These are phyloP conservation scores for Pseudogymnoascus sp. DNA, from an alignment of 2,329 filamentous ascomycete species.

Conservation along the genomic window DNA sequence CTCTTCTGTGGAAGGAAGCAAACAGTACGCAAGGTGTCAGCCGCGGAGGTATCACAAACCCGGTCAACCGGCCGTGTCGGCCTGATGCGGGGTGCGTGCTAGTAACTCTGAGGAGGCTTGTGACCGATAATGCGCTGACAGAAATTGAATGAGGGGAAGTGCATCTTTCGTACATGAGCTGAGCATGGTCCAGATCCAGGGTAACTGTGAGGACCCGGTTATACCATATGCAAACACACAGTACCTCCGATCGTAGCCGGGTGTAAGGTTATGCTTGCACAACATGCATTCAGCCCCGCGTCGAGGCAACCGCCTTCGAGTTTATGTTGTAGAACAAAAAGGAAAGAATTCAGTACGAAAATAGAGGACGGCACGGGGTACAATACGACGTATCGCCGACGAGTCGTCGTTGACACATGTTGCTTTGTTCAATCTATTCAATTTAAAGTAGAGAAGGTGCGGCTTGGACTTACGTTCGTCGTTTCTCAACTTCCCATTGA, in stretches of 20 bases:
- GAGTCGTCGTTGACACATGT: not conserved
- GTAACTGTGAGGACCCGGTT: not conserved
- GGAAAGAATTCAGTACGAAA: not conserved
- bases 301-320: not conserved
- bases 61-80: not conserved
- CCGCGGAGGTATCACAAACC: not conserved
- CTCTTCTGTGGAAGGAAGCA: not conserved
- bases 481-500: not conserved
- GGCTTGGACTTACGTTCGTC: not conserved
- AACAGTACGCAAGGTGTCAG: not conserved
- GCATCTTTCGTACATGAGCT: not conserved
- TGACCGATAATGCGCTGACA: not conserved
- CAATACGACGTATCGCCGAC: not conserved
- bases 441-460: not conserved
- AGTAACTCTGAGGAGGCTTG: not conserved
- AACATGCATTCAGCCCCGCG: conserved; percentile 3
- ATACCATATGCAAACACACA: not conserved
- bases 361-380: not conserved
- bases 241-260: not conserved
- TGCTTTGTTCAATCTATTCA: not conserved
- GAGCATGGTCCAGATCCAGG: not conserved
- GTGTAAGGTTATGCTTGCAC: not conserved
- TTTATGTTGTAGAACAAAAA: not conserved
- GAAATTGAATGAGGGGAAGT: conserved; percentile 1
- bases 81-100: not conserved